phyloP scores from a whole-genome alignment of 2,329 filamentous ascomycete species.

The Pyricularia grisea region DNA sequence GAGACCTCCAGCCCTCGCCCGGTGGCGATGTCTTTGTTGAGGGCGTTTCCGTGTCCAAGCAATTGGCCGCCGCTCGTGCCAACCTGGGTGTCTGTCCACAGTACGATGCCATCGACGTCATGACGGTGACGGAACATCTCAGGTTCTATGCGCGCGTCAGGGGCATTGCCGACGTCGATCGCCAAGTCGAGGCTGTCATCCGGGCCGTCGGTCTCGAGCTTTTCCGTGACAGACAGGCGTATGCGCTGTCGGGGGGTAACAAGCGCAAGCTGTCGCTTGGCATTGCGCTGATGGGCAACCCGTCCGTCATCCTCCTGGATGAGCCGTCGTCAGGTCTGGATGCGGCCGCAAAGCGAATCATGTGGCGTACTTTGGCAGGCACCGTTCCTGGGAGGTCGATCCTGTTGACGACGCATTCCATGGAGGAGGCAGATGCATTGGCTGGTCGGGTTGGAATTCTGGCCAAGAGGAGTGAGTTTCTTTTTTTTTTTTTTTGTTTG shows the following conservation, averaged over 20 bases:
- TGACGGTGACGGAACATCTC: slow-evolving; percentile 84
- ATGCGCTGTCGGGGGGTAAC: slow-evolving; percentile 78
- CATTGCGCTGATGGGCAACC: slow-evolving; percentile 89
- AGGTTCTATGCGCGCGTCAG: slow-evolving; percentile 79
- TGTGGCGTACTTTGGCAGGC: slow-evolving; percentile 78
- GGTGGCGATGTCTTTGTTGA: slow-evolving; percentile 79
- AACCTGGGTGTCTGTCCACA: slow-evolving; percentile 89
- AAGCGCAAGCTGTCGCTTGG: slow-evolving; percentile 86
- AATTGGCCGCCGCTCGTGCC: slow-evolving; percentile 61
- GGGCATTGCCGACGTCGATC: slow-evolving; percentile 63
- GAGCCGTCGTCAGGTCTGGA: slow-evolving; percentile 87
- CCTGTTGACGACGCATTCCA: slow-evolving; percentile 83
- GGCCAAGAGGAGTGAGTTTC: slow-evolving; percentile 52
- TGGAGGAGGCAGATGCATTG: slow-evolving; percentile 91
- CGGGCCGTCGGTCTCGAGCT: slow-evolving; percentile 66
- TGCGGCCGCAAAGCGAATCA: slow-evolving; percentile 79
- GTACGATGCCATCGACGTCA: slow-evolving; percentile 77
- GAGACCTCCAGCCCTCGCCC: slow-evolving; percentile 65
- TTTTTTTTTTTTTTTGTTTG: background rate
- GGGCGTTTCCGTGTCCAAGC: slow-evolving; percentile 61
- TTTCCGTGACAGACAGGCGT: slow-evolving; percentile 67
- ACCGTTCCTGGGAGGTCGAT: slow-evolving; percentile 72
- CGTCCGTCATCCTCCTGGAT: slow-evolving; percentile 76
- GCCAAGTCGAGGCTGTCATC: slow-evolving; percentile 74
- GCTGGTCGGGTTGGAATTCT: slow-evolving; percentile 80